Base-by-base conservation (phyloP, 805 yeast species). In the Candida tammaniensis region DNA sequence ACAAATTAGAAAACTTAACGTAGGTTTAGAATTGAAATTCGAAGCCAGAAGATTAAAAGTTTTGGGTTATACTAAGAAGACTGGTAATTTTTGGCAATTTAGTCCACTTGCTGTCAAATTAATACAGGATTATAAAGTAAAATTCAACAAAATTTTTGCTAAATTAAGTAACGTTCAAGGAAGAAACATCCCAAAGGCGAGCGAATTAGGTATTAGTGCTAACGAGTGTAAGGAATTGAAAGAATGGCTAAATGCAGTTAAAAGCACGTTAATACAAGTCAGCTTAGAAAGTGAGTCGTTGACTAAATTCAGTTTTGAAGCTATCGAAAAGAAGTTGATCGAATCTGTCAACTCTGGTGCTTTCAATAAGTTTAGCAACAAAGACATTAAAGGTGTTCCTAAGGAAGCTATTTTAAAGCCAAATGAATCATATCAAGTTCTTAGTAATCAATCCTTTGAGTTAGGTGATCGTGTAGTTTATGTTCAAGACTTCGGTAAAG, bases 401-500 rank as follows among this genome's bases (percentile, higher is more conserved):
- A 74, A 82, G 37, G 78, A 75, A 25, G 96, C 97, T 0, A 72
- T 93, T 18, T 65, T 93, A 40, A 78, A 83, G 47, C 91, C 96
- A 6, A 60, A 74, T 19, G 77, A 72, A 24, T 86, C 96, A 0
- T 76, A 75, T 52, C 80, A 82, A 49, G 68, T 79, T 44, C 70
- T 93, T 46, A 75, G 82, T 36, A 70, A 72, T 25, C 99, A 93
- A 64, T 62, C 70, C 29, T 93, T 93, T 54, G 72, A 74, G 18
- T 68, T 93, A 15, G 98, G 98, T 49, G 97, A 93, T 52, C 76
- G 98, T 41, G 86, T 93, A 19, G 74, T 85, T 16, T 88, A 86
- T 46, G 84, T 87, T 15, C 82, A 83, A 48, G 85, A 81, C 48
- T 78, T 85, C 16, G 98, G 98, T 33, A 87, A 86, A 52, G 95